Evolutionary conservation across 2,329 filamentous ascomycete genomes (phyloP).

Genomic region (Sphaerulina populicola): DNA sequence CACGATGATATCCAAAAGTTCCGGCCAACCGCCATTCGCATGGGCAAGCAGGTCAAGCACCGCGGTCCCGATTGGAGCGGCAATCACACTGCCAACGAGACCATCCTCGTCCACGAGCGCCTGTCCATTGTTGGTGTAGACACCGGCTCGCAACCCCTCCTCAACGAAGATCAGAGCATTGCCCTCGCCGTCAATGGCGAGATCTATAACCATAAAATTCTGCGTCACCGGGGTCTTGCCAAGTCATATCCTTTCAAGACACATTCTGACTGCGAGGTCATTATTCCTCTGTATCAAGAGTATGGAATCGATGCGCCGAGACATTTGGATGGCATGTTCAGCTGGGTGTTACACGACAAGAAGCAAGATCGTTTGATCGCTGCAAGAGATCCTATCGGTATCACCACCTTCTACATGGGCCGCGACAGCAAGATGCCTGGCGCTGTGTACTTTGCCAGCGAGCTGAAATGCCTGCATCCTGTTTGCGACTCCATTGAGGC

Average conservation of each 20-base stretch:
- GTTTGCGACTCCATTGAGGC: conserved; percentile 92
- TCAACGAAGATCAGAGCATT: conserved; percentile 81
- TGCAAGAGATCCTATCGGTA: conserved; percentile 89
- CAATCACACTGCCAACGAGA: conserved; percentile 81
- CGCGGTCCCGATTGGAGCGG: conserved; percentile 95
- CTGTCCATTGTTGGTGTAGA: conserved; percentile 96
- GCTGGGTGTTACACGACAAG: conserved; percentile 96
- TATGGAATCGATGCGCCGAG: conserved; percentile 87
- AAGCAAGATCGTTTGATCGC: conserved; percentile 84
- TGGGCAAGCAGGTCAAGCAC: conserved; percentile 94
- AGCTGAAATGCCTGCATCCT: conserved; percentile 84
- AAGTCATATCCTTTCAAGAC: conserved; percentile 94
- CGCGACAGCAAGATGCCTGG: conserved; percentile 72
- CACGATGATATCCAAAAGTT: conserved; percentile 94
- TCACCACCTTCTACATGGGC: conserved; percentile 96
- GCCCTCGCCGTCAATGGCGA: conserved; percentile 97
- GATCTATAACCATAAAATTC: conserved; percentile 97
- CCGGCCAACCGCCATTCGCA: conserved; percentile 86
- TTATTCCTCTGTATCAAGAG: conserved; percentile 93
- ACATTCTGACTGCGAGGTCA: conserved; percentile 95
- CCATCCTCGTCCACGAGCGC: conserved; percentile 95
- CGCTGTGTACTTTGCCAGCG: conserved; percentile 90
- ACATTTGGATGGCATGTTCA: conserved; percentile 98
- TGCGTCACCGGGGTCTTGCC: conserved; percentile 72
- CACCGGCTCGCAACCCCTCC: conserved; percentile 87